These are phyloP conservation scores for Ustilago tritici DNA, from an alignment of 1,284 basidiomycete genomes.

Conservation along the genomic window DNA sequence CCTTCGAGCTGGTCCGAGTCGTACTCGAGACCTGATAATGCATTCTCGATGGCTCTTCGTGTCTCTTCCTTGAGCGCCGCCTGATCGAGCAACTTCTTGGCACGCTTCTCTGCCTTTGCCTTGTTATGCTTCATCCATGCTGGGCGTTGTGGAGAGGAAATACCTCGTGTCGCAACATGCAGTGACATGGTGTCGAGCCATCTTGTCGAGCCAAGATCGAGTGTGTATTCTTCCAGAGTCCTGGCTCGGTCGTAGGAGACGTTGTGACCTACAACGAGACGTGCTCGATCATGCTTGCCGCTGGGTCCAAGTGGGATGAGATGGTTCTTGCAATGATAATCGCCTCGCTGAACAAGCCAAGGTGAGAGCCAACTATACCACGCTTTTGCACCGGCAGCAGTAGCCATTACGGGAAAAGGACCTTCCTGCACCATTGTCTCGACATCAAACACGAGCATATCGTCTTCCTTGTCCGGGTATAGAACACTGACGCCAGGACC, in stretches of 20 bases:
- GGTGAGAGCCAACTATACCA: constrained; percentile 99
- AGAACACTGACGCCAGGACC: constrained; percentile 68
- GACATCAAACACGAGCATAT: constrained; percentile 89
- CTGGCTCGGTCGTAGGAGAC: constrained; percentile 92
- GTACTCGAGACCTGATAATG: constrained; percentile 50
- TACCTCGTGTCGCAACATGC: constrained; percentile 92
- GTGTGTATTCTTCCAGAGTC: constrained; percentile 84
- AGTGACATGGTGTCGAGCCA: constrained; percentile 96
- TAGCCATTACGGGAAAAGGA: constrained; percentile 88
- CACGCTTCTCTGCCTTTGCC: constrained; percentile 72
- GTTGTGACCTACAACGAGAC: constrained; percentile 91
- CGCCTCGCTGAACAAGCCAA: constrained; percentile 81
- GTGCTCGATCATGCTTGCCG: constrained; percentile 55
- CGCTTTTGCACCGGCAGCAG: constrained; percentile 81
- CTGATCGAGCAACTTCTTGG: constrained; percentile 71
- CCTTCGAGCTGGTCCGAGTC: constrained; percentile 52
- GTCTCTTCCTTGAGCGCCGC: constrained; percentile 68
- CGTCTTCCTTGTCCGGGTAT: constrained; percentile 73
- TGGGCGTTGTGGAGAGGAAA: constrained; percentile 92
- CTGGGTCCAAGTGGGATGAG: constrained; percentile 78
- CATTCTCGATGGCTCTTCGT: constrained; percentile 49
- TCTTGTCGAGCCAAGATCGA: constrained; percentile 79
- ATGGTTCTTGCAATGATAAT: constrained; percentile 75
- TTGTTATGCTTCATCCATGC: constrained; percentile 89
- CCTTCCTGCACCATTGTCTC: constrained; percentile 89